These are phyloP conservation scores for Zizania palustris DNA, from an alignment of 202 grass and related monocot genomes.

Conservation along the genomic window DNA sequence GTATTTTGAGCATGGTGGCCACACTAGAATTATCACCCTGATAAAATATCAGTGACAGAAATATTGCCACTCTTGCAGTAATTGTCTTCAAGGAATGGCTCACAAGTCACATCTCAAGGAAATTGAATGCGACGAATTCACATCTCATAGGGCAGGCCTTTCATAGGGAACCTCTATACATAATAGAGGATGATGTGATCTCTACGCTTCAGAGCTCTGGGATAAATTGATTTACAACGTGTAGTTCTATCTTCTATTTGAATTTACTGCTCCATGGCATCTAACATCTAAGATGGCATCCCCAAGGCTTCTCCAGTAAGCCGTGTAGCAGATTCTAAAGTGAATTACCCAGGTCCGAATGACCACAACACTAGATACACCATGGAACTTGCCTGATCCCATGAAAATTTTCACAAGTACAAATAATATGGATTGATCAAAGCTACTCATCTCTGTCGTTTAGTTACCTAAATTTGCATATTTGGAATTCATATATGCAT, in stretches of 20 bases:
- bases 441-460: background rate
- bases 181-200: background rate
- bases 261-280: background rate
- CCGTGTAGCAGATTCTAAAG: background rate
- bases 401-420: too few relatives aligned
- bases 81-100: background rate
- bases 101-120: background rate
- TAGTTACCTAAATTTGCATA: constrained; percentile 10
- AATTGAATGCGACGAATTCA: background rate
- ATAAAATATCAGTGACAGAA: background rate
- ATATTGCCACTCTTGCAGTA: background rate
- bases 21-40: background rate
- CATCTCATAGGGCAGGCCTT: background rate
- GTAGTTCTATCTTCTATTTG: constrained; percentile 3
- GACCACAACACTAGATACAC: background rate
- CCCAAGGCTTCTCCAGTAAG: constrained; percentile 4
- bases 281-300: background rate
- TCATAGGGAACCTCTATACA: background rate
- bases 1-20: background rate
- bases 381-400: background rate
- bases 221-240: background rate
- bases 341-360: background rate
- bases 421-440: background rate
- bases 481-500: constrained; percentile 9
- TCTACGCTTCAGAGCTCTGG: background rate